These are phyloP conservation scores for Protomyces macrosporus DNA, from an alignment of 1,139 yeast genomes.

Conservation along the genomic window DNA sequence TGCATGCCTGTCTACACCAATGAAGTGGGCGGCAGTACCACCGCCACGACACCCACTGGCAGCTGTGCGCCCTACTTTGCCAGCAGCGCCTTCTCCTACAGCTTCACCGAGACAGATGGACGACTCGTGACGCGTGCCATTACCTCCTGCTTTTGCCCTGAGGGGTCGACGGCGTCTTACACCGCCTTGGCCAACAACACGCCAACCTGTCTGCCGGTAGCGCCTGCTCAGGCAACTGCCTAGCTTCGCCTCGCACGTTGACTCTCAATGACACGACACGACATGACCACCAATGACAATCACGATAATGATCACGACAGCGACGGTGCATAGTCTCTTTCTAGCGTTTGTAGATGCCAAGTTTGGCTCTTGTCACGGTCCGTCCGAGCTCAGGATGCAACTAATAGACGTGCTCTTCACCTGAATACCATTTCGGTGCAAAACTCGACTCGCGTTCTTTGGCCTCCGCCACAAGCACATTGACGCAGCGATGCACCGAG, in stretches of 20 bases:
- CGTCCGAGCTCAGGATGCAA: no score
- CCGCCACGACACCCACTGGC: background rate
- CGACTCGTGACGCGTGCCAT: background rate
- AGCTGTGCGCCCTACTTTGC: background rate
- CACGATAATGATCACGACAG: no score
- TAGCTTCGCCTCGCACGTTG: background rate
- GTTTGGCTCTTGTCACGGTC: no score
- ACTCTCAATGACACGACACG: background rate
- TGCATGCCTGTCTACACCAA: background rate
- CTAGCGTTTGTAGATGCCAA: no score
- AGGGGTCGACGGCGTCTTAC: background rate
- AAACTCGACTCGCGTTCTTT: background rate
- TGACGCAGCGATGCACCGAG: conserved; percentile 51
- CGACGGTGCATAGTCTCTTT: no score
- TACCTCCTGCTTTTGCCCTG: background rate
- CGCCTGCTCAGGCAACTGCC: background rate
- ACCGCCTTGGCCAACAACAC: background rate
- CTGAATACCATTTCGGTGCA: background rate
- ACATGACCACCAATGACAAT: background rate
- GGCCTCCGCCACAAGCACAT: conserved; percentile 14
- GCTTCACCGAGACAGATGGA: background rate
- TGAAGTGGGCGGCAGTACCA: background rate
- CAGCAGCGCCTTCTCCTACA: background rate
- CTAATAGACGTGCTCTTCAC: background rate
- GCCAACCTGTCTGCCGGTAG: background rate